A percentile compares a stretch with the other conserved stretches of the same genome.
Evolutionary conservation across 331 rosid species (phyloP).

Genomic region (Arachis monticola): DNA sequence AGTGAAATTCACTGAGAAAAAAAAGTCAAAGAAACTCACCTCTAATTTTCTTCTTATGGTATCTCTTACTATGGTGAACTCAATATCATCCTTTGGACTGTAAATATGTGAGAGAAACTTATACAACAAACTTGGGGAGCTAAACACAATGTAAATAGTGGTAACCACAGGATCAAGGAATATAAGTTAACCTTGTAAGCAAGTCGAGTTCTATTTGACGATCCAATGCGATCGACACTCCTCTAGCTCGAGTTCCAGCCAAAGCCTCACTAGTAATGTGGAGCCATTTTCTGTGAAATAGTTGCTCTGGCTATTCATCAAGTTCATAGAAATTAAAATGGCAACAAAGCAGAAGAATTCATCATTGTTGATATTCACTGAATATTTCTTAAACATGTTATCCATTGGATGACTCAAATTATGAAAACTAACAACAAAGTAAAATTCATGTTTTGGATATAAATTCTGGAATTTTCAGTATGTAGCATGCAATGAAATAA

Average conservation of each 20-base stretch:
- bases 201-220: slow-evolving; percentile 82
- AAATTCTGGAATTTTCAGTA: slow-evolving; percentile 9
- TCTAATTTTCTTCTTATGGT: slow-evolving; percentile 78
- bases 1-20: slow-evolving; percentile 20
- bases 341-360: slow-evolving; percentile 26
- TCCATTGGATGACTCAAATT: neutral
- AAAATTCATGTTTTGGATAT: neutral
- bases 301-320: slow-evolving; percentile 95
- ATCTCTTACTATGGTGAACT: slow-evolving; percentile 91
- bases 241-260: slow-evolving; percentile 98
- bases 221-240: slow-evolving; percentile 64
- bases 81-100: slow-evolving; percentile 90
- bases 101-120: slow-evolving; percentile 28
- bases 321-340: slow-evolving; percentile 56
- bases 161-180: slow-evolving; percentile 15
- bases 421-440: neutral
- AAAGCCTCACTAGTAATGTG: slow-evolving; percentile 83
- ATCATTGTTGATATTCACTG: no score
- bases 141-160: neutral
- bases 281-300: slow-evolving; percentile 91
- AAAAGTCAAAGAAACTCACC: slow-evolving; percentile 39
- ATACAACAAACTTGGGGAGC: slow-evolving; percentile 19
- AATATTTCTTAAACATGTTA: no score
- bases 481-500: slow-evolving; percentile 9
- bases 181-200: slow-evolving; percentile 72